Percentiles rank a stretch among this genome's conserved stretches.
phyloP scores from a whole-genome alignment of 495 filamentous ascomycete genomes.

The Podospora anserina region DNA sequence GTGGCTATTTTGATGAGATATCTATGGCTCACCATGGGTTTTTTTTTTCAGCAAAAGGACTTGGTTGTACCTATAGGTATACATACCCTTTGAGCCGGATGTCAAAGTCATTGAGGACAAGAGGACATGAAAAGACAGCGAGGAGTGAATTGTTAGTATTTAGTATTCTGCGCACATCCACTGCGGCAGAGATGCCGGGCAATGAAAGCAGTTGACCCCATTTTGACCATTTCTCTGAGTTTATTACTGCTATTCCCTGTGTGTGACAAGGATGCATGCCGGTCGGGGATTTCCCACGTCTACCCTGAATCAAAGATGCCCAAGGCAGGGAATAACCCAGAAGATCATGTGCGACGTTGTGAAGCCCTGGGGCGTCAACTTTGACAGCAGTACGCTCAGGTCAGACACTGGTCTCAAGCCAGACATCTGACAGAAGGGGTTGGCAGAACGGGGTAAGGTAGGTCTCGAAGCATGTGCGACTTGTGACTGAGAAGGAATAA shows the following conservation, averaged over 20 bases:
- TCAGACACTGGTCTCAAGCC: background rate
- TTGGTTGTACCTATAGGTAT: background rate
- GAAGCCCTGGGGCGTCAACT: background rate
- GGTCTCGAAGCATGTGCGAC: too few relatives aligned
- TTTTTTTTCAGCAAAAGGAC: background rate
- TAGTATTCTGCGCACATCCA: background rate
- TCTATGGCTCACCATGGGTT: background rate
- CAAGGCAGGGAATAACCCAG: background rate
- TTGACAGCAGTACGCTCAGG: background rate
- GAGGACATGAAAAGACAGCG: too few relatives aligned
- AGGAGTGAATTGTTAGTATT: background rate
- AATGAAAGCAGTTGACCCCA: background rate
- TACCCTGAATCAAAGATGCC: background rate
- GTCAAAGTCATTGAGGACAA: background rate
- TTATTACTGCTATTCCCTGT: background rate
- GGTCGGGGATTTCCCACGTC: background rate
- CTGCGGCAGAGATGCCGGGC: background rate
- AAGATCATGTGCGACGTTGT: background rate
- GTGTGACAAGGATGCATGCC: background rate
- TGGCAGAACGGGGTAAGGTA: too few relatives aligned
- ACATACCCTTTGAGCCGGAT: background rate
- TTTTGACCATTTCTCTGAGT: background rate
- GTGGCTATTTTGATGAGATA: slow-evolving; percentile 3
- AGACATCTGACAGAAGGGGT: background rate
- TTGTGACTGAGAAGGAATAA: background rate